Percentiles rank a stretch among this genome's conserved stretches.
Evolutionary conservation across 2,329 filamentous ascomycete species (phyloP).

Genomic region (Ploettnerulaceae sp.): DNA sequence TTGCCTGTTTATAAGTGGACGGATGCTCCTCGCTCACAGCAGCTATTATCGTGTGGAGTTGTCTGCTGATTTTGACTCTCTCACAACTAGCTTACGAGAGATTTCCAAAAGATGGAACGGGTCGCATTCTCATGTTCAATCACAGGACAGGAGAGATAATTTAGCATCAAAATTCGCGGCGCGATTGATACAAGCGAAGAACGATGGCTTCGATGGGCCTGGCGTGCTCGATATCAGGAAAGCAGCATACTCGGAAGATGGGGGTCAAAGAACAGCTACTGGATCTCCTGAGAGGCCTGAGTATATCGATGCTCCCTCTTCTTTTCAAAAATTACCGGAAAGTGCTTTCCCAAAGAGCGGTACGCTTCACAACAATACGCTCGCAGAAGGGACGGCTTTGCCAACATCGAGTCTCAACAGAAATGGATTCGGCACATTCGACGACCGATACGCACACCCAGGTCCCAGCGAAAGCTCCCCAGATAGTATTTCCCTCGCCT

Average conservation of each 20-base stretch:
- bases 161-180: conserved; percentile 36
- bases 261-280: too few species aligned
- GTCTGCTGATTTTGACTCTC: conserved; percentile 31
- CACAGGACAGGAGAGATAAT: conserved; percentile 24
- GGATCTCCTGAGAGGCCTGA: too few species aligned
- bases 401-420: too few species aligned
- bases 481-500: conserved; percentile 34
- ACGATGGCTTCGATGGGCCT: conserved; percentile 30
- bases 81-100: conserved; percentile 34
- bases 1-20: conserved; percentile 31
- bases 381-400: background rate
- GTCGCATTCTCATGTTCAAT: conserved; percentile 11
- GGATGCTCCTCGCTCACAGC: conserved; percentile 33
- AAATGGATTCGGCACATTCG: background rate
- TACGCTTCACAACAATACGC: too few species aligned
- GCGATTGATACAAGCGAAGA: conserved; percentile 29
- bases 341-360: too few species aligned
- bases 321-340: conserved; percentile 5
- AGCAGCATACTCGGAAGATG: conserved; percentile 34
- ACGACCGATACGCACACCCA: conserved; percentile 5
- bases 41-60: conserved; percentile 15
- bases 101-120: conserved; percentile 39
- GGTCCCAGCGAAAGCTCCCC: too few species aligned
- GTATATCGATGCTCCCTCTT: too few species aligned
- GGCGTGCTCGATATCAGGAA: conserved; percentile 34